Evolutionary conservation across 108 stramenopile genomes (phyloP).

Genomic region (Cylindrotheca closterium): DNA sequence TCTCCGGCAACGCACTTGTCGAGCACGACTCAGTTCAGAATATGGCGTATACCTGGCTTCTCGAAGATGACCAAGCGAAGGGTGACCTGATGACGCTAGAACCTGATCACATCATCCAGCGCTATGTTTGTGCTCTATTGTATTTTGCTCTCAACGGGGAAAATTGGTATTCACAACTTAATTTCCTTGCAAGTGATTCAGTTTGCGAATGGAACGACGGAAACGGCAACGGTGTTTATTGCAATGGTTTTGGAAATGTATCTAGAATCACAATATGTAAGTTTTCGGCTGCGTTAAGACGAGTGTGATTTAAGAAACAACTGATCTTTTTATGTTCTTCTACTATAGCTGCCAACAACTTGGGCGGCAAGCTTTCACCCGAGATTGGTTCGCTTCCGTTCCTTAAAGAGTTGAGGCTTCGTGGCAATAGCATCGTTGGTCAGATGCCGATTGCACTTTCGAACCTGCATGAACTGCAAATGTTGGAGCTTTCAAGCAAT

Average conservation of each 20-base stretch:
- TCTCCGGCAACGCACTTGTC: conserved; percentile 21
- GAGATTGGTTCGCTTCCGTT: conserved; percentile 31
- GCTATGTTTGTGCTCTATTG: conserved; percentile 45
- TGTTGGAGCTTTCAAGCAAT: conserved; percentile 57
- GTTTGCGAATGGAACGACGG: conserved; percentile 38
- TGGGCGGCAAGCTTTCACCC: conserved; percentile 39
- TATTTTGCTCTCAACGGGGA: conserved; percentile 42
- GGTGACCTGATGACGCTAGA: conserved; percentile 38
- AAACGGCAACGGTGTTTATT: conserved; percentile 15
- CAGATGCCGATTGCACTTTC: conserved; percentile 45
- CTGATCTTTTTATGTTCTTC: neutral
- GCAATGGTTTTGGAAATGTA: conserved; percentile 13
- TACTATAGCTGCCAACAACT: conserved; percentile 34
- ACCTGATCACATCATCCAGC: conserved; percentile 18
- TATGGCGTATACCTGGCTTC: conserved; percentile 56
- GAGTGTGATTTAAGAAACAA: too few relatives aligned
- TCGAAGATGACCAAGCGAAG: conserved; percentile 34
- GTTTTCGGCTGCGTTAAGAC: conserved; percentile 1
- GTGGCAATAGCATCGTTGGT: conserved; percentile 50
- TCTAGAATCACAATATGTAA: conserved; percentile 27
- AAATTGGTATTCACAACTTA: conserved; percentile 25
- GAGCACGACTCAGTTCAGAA: conserved; percentile 41
- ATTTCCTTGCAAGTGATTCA: conserved; percentile 16
- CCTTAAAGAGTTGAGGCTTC: conserved; percentile 40
- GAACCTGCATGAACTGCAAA: conserved; percentile 37